Percentiles rank a stretch among this genome's conserved stretches.
Evolutionary conservation across 1,284 basidiomycete genomes (phyloP).

Genomic region (Cutaneotrichosporon sp.): DNA sequence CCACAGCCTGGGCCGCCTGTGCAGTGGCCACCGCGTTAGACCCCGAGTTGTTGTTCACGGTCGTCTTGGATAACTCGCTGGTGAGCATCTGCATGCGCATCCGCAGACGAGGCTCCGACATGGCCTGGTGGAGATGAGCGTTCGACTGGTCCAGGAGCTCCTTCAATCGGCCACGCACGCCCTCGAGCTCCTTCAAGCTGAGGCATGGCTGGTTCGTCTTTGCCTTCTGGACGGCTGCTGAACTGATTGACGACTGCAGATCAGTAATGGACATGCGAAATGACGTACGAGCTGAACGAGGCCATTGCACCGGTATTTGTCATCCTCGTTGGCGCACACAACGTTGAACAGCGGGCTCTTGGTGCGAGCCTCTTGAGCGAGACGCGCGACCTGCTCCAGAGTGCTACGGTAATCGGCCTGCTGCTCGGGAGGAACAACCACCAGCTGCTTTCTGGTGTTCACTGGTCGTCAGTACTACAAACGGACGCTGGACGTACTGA

Average conservation of each 20-base stretch:
- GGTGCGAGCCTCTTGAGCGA: constrained; percentile 21
- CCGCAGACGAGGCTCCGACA: constrained; percentile 18
- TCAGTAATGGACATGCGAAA: neutral
- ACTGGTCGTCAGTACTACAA: constrained; percentile 12
- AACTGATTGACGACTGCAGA: constrained; percentile 18
- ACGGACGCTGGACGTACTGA: constrained; percentile 11
- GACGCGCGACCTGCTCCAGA: constrained; percentile 15
- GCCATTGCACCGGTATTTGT: constrained; percentile 18
- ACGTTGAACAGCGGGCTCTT: constrained; percentile 26
- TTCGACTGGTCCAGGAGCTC: constrained; percentile 17
- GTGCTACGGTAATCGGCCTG: constrained; percentile 16
- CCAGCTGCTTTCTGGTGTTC: constrained; percentile 19
- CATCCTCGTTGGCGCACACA: constrained; percentile 17
- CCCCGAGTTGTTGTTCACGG: neutral
- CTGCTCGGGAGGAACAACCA: constrained; percentile 24
- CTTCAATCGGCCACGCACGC: constrained; percentile 16
- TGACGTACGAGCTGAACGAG: constrained; percentile 21
- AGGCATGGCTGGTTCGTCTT: constrained; percentile 21
- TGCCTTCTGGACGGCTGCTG: constrained; percentile 21
- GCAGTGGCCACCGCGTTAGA: constrained; percentile 1
- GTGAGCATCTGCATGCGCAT: constrained; percentile 23
- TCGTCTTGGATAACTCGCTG: constrained; percentile 11
- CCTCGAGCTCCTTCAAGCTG: constrained; percentile 25
- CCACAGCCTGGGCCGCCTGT: constrained; percentile 3
- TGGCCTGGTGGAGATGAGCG: constrained; percentile 18